Evolutionary conservation across 805 yeast species (phyloP).

Genomic region (Wickerhamomyces xylosicus): DNA sequence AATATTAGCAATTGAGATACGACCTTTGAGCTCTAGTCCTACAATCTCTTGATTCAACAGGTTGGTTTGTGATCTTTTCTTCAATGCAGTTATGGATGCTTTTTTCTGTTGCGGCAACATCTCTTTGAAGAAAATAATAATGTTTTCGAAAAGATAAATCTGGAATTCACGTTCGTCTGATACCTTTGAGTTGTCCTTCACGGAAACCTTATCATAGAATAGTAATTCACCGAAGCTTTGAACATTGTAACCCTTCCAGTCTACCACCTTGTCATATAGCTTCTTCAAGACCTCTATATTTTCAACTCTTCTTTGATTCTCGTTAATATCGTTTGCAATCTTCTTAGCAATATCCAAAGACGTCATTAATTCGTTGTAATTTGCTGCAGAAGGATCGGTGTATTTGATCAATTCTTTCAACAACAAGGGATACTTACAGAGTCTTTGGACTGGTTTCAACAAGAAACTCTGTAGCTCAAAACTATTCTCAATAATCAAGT

Average conservation of each 20-base stretch:
- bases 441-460: conserved; percentile 89
- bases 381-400: conserved; percentile 40
- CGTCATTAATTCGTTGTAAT: conserved; percentile 53
- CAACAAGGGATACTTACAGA: conserved; percentile 89
- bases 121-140: conserved; percentile 56
- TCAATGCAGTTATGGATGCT: conserved; percentile 30
- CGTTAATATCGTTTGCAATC: conserved; percentile 83
- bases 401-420: conserved; percentile 64
- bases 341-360: conserved; percentile 72
- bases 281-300: conserved; percentile 64
- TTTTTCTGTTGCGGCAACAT: conserved; percentile 37
- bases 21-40: conserved; percentile 60
- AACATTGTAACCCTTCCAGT: conserved; percentile 87
- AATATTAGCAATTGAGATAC: conserved; percentile 69
- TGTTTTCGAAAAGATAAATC: conserved; percentile 78
- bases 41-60: conserved; percentile 16
- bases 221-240: conserved; percentile 78
- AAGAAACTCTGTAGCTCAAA: conserved; percentile 84
- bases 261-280: conserved; percentile 63
- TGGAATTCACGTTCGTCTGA: conserved; percentile 76
- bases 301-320: conserved; percentile 87
- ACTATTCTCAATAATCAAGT: conserved; percentile 64
- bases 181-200: conserved; percentile 41
- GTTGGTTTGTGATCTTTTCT: conserved; percentile 25
- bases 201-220: conserved; percentile 61